A percentile compares a stretch with the other conserved stretches of the same genome.
phyloP scores from a whole-genome alignment of 306 rosid genomes.

The Mimosa bimucronata region DNA sequence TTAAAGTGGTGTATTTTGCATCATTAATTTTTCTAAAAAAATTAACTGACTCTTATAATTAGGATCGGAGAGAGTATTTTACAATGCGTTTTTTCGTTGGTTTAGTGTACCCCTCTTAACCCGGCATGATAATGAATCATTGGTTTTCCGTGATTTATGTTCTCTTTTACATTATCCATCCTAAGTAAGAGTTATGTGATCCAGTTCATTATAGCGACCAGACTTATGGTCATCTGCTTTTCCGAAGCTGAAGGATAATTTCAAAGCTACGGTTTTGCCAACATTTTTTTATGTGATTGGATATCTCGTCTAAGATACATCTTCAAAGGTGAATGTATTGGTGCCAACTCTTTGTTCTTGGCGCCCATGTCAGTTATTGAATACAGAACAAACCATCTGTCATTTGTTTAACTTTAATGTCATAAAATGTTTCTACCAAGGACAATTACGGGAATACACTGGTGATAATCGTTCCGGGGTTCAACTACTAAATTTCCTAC shows the following conservation, averaged over 20 bases:
- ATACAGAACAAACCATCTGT: no score
- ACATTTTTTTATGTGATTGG: neutral
- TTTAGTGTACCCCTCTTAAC: neutral
- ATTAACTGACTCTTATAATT: no score
- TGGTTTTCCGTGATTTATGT: neutral
- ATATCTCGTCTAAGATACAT: neutral
- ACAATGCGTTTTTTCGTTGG: neutral
- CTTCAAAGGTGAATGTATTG: neutral
- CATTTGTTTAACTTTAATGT: no score
- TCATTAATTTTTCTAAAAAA: no score
- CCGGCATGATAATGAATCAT: neutral
- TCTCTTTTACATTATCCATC: neutral
- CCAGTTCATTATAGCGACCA: neutral
- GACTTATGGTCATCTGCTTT: neutral
- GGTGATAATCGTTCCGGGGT: no score
- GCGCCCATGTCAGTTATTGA: neutral
- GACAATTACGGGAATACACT: no score
- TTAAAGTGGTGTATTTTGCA: no score
- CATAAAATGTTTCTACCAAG: no score
- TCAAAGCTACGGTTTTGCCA: neutral
- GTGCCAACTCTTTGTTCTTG: neutral
- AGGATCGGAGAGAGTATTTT: no score
- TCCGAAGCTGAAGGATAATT: neutral
- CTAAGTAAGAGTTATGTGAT: neutral
- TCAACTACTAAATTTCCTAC: no score